Evolutionary conservation across 2,329 filamentous ascomycete genomes (phyloP).

Genomic region (Epicoccum sorghinum): DNA sequence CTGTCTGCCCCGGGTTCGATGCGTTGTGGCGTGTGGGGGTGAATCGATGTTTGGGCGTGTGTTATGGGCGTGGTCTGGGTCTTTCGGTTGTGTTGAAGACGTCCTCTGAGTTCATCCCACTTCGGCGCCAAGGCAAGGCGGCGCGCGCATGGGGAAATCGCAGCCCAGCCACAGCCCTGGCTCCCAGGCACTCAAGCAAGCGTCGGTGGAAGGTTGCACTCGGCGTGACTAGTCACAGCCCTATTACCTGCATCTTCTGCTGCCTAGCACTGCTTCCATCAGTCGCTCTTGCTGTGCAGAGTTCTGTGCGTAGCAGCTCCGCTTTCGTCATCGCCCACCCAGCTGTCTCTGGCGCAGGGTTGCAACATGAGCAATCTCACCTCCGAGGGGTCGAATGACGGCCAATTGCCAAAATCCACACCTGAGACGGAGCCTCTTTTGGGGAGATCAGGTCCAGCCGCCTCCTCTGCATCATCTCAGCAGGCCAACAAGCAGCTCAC

Average conservation of each 20-base stretch:
- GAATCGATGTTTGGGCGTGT: slow-evolving; percentile 26
- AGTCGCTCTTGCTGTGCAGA: neutral
- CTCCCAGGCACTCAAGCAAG: neutral
- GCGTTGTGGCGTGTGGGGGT: slow-evolving; percentile 16
- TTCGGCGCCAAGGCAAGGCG: slow-evolving; percentile 11
- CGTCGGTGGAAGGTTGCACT: slow-evolving; percentile 11
- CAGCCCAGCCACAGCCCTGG: slow-evolving; percentile 19
- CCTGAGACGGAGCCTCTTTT: slow-evolving; percentile 38
- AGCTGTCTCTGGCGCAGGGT: neutral
- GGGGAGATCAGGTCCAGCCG: slow-evolving; percentile 20
- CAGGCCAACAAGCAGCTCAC: slow-evolving; percentile 38
- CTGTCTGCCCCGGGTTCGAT: slow-evolving; percentile 22
- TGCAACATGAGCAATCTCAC: slow-evolving; percentile 7
- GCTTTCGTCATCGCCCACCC: neutral
- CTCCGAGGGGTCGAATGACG: slow-evolving; percentile 15
- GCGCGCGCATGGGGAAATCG: slow-evolving; percentile 20
- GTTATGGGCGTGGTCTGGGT: slow-evolving; percentile 27
- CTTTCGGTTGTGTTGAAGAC: slow-evolving; percentile 16
- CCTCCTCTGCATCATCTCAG: slow-evolving; percentile 17
- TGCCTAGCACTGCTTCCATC: neutral
- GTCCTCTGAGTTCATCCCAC: slow-evolving; percentile 4
- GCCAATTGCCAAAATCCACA: slow-evolving; percentile 19
- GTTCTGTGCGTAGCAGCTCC: neutral
- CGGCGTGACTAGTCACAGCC: neutral
- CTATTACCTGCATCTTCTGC: neutral